Evolutionary conservation across 176 grass and related monocot species (phyloP).

Genomic region (Dendrocalamus sinicus): DNA sequence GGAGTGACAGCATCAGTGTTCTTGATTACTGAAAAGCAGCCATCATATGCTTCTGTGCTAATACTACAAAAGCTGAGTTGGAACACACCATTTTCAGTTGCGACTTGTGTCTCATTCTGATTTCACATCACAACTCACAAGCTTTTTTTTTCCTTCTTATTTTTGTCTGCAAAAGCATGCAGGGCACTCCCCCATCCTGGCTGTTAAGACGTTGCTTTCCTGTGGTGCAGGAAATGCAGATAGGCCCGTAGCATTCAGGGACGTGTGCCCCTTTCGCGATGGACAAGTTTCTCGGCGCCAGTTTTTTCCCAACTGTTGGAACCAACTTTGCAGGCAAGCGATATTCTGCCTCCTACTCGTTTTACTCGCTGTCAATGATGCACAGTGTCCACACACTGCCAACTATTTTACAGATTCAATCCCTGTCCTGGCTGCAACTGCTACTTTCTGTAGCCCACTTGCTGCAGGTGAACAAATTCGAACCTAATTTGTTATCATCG

Average conservation of each 20-base stretch:
- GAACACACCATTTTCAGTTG: not conserved
- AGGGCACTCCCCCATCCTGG: not conserved
- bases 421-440: slow-evolving; percentile 29
- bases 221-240: slow-evolving; percentile 19
- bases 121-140: not conserved
- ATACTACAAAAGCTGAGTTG: not conserved
- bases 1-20: not conserved
- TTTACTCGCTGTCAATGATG: slow-evolving; percentile 28
- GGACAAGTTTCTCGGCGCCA: slow-evolving; percentile 41
- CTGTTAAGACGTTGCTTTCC: slow-evolving; percentile 55
- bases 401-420: slow-evolving; percentile 1
- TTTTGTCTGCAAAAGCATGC: not conserved
- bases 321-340: slow-evolving; percentile 57
- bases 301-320: slow-evolving; percentile 71
- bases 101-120: not conserved
- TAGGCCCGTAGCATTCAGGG: slow-evolving; percentile 27
- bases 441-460: slow-evolving; percentile 31
- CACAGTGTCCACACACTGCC: not conserved
- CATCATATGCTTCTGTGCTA: too few species aligned
- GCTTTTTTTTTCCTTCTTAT: not conserved
- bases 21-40: not conserved
- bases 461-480: slow-evolving; percentile 20
- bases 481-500: slow-evolving; percentile 23
- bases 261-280: slow-evolving; percentile 41
- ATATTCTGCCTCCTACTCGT: slow-evolving; percentile 36